These are phyloP conservation scores for Leptomonas pyrrhocoris DNA, from an alignment of 208 protist genomes.

Conservation along the genomic window DNA sequence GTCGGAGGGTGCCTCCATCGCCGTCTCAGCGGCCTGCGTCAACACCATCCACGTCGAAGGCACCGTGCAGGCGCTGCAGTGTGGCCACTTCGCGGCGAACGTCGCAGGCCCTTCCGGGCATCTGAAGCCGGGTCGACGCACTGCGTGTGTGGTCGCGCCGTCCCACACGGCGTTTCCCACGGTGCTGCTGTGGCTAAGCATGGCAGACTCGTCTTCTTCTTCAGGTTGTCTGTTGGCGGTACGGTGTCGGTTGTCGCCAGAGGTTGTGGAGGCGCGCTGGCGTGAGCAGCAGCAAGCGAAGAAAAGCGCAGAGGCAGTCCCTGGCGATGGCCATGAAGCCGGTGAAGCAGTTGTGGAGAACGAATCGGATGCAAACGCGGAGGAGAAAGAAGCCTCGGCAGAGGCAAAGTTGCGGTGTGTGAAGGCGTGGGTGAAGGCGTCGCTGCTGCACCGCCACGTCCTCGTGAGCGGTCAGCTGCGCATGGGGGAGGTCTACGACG, in stretches of 20 bases:
- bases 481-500: constrained; percentile 55
- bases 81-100: constrained; percentile 35
- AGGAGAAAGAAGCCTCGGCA: not conserved
- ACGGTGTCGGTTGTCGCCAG: constrained; percentile 39
- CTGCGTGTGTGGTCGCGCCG: constrained; percentile 4
- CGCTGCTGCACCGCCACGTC: constrained; percentile 37
- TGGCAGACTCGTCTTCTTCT: constrained; percentile 19
- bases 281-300: not conserved
- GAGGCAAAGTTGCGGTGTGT: constrained; percentile 20
- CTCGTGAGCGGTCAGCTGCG: constrained; percentile 58
- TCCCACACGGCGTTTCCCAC: not conserved
- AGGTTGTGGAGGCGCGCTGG: constrained; percentile 21
- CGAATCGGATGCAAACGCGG: not conserved
- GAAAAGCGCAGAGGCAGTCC: not conserved
- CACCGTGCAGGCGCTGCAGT: constrained; percentile 44
- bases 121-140: constrained; percentile 11
- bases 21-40: constrained; percentile 4
- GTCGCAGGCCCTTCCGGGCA: not conserved
- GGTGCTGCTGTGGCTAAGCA: constrained; percentile 53
- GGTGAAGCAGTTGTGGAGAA: not conserved
- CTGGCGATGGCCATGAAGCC: not conserved
- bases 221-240: constrained; percentile 36
- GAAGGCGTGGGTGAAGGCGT: constrained; percentile 20
- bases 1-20: constrained; percentile 1
- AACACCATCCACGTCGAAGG: constrained; percentile 65